Evolutionary conservation across 2,329 filamentous ascomycete genomes (phyloP), one percentile per base, ranked within the genome.

Genomic region (Talaromyces sp.): DNA sequence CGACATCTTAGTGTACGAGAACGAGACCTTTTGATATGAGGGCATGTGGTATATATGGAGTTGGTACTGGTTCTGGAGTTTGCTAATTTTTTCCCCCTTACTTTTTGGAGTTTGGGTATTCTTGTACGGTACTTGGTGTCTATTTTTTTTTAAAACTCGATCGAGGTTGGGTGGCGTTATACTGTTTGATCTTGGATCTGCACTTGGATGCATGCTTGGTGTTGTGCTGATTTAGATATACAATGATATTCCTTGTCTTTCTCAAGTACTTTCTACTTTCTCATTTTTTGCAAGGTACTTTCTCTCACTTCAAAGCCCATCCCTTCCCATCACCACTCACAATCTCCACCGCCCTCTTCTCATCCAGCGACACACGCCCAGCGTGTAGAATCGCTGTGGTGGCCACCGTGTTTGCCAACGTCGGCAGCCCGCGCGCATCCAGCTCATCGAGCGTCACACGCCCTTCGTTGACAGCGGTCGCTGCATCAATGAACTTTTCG

Each of bases 401-500:
- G 14, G 91, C 91, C 69, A 96, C 88, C 0, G 93, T 97, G 75
- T 97, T 97, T 73, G 83, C 86, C 67, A 97, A 78, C 10, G 94
- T 97, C 0, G 93, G 93, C 65, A 97, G 76, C 0, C 90, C 89
- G 69, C 93, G 88, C 67, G 83, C 83, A 69, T 97, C 93, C 34
- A 97, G 82, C 65, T 93, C 88, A 30, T 88, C 87, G 1, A 94
- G 82, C 57, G 85, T 91, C 55, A 88, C 81, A 51, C 83, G 82
- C 27, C 90, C 89, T 33, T 89, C 86, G 71, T 95, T 96, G 59
- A 97, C 81, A 5, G 87, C 85, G 52, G 87, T 87, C 72, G 92
- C 92, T 12, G 89, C 92, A 74, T 97, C 92, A 56, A 97, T 88
- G 76, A 97, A 97, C 79, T 97, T 97, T 80, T 97, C 93, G 71